Evolutionary conservation across 2,329 filamentous ascomycete genomes (phyloP).

Genomic region (Lachnellula arida): DNA sequence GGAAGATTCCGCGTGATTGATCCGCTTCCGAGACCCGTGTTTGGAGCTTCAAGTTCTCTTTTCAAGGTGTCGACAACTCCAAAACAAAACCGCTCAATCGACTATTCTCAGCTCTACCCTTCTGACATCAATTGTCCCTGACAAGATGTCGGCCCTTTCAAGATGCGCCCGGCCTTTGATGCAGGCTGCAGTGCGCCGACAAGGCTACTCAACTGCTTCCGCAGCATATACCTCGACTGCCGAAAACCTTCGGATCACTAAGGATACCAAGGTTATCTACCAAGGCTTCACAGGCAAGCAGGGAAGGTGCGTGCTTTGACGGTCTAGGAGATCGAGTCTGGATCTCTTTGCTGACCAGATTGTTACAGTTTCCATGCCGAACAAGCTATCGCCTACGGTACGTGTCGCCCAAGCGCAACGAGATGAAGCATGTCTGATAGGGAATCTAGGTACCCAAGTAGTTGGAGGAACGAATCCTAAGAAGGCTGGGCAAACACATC

Average conservation of each 20-base stretch:
- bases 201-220: constrained; percentile 68
- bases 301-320: constrained; percentile 68
- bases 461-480: constrained; percentile 98
- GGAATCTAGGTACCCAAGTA: constrained; percentile 76
- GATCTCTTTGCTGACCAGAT: constrained; percentile 30
- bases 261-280: constrained; percentile 90
- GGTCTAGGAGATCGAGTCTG: neutral
- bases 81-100: neutral
- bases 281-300: constrained; percentile 98
- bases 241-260: constrained; percentile 87
- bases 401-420: constrained; percentile 21
- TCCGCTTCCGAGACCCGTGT: neutral
- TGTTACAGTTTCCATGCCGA: constrained; percentile 82
- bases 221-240: constrained; percentile 68
- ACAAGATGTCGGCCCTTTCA: constrained; percentile 79
- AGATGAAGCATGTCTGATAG: constrained; percentile 28
- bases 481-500: constrained; percentile 88
- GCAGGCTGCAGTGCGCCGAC: constrained; percentile 63
- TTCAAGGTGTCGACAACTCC: neutral
- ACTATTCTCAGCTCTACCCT: constrained; percentile 13
- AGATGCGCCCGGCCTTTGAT: constrained; percentile 66
- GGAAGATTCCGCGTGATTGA: neutral
- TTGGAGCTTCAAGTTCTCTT: neutral
- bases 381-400: constrained; percentile 98
- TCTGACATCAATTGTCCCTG: constrained; percentile 30